Evolutionary conservation across 2,329 filamentous ascomycete species (phyloP), one percentile per base, ranked within the genome.

Genomic region (Calonectria crousiana): DNA sequence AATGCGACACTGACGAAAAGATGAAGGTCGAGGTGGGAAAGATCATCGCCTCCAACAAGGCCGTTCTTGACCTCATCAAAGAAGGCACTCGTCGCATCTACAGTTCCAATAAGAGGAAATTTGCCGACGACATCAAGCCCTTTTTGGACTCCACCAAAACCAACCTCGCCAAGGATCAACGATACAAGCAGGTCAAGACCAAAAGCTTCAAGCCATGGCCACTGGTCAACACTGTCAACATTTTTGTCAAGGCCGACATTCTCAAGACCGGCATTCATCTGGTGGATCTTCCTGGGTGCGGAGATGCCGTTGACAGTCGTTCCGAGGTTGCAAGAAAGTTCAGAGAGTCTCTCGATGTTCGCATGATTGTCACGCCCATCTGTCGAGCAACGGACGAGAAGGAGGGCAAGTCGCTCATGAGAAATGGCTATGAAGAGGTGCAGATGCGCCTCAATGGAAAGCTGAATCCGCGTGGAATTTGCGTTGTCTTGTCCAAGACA

Each of bases 221-320:
- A 0, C 74, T 87, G 1, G 81, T 87, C 1, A 74, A 82, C 0
- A 60, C 79, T 1, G 85, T 87, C 4, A 78, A 81, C 2, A 83
- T 91, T 2, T 90, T 85, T 66, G 83, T 85, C 13, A 88, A 86
- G 66, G 83, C 88, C 0, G 78, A 85, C 0, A 85, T 89, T 0
- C 79, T 91, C 0, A 84, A 84, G 0, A 86, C 87, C 4, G 89
- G 89, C 0, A 84, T 89, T 2, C 86, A 87, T 0, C 82, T 91
- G 5, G 89, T 90, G 0, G 89, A 91, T 73, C 82, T 91, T 0
- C 90, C 90, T 0, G 90, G 90, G 10, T 84, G 89, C 0, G 87
- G 87, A 0, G 90, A 92, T 23, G 71, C 73, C 0, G 73, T 77
- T 0, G 70, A 74, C 1, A 82, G 81, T 26, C 81, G 84, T 2